These are phyloP conservation scores for Pinus albicaulis DNA, from an alignment of 75 land plant species.

Conservation along the genomic window DNA sequence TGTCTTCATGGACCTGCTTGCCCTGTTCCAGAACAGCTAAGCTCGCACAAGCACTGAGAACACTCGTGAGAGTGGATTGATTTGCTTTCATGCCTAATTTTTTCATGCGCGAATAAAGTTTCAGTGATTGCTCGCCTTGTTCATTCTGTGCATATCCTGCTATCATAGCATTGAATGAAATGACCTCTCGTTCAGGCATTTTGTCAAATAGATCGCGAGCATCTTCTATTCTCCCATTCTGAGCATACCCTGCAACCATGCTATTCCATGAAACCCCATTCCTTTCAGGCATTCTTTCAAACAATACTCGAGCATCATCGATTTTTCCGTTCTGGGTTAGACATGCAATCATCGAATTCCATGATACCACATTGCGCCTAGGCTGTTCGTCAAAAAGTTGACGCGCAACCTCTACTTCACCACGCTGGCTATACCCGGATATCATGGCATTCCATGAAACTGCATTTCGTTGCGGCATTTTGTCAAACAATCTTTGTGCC, in stretches of 20 bases:
- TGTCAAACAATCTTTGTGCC: not conserved
- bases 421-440: not conserved
- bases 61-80: constrained; percentile 46
- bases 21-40: constrained; percentile 23
- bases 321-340: not conserved
- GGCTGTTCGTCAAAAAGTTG: not conserved
- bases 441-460: not conserved
- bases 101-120: constrained; percentile 33
- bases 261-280: constrained; percentile 4
- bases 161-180: constrained; percentile 56
- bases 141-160: constrained; percentile 24
- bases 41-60: constrained; percentile 44
- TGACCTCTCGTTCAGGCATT: constrained; percentile 44
- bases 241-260: constrained; percentile 7
- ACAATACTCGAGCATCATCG: constrained; percentile 1
- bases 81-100: constrained; percentile 33
- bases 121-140: constrained; percentile 25
- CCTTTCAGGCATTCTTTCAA: constrained; percentile 5
- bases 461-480: not conserved
- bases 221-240: constrained; percentile 12
- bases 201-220: constrained; percentile 34
- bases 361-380: not conserved
- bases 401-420: not conserved
- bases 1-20: constrained; percentile 32
- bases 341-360: constrained; percentile 6